phyloP scores from a whole-genome alignment of 75 land plant species.

The Sequoia sempervirens region DNA sequence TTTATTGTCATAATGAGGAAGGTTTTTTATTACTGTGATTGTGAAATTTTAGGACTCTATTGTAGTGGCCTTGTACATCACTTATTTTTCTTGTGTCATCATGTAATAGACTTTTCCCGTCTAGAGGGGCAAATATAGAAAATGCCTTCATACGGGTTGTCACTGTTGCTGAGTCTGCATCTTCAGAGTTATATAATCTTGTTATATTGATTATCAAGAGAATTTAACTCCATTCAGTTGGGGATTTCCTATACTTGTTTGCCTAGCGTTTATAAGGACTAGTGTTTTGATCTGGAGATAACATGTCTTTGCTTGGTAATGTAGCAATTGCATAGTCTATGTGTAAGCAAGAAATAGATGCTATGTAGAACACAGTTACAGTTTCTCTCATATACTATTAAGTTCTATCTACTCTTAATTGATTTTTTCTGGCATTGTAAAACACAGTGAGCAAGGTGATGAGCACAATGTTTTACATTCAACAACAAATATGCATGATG shows the following conservation, averaged over 20 bases:
- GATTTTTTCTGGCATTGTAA: not conserved
- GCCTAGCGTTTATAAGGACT: not conserved
- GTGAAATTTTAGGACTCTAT: not conserved
- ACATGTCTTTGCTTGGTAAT: not conserved
- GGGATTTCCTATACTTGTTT: not conserved
- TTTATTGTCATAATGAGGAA: not conserved
- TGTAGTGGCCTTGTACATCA: not conserved
- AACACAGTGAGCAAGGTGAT: slow-evolving; percentile 53
- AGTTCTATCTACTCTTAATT: not conserved
- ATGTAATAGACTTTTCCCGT: not conserved
- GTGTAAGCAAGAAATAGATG: not conserved
- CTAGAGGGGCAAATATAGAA: not conserved
- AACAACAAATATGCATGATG: slow-evolving; percentile 75
- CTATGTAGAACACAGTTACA: not conserved
- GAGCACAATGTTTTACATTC: slow-evolving; percentile 30
- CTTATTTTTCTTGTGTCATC: not conserved
- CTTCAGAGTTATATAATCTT: not conserved
- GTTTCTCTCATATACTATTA: not conserved
- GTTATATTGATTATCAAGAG: not conserved
- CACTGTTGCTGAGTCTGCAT: not conserved
- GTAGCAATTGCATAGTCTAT: not conserved
- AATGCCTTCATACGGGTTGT: not conserved
- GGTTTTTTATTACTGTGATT: not conserved
- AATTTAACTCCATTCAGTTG: not conserved
- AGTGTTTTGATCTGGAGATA: not conserved